Evolutionary conservation across 2,329 filamentous ascomycete species (phyloP), one percentile per base, ranked within the genome.

Genomic region (Apiospora phragmitis): DNA sequence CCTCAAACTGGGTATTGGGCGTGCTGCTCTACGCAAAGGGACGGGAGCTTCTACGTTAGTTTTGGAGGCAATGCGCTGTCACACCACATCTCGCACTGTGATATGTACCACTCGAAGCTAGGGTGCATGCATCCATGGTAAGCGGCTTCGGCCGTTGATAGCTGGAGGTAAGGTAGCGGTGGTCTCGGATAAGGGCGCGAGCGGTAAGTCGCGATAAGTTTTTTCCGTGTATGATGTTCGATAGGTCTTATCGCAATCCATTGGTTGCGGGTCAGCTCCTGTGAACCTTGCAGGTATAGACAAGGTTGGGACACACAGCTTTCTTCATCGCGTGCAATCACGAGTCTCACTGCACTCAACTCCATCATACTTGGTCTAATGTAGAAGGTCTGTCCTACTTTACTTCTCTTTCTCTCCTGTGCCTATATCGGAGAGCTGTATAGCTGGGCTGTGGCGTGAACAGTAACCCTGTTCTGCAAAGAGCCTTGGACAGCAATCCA

Each of bases 301-400:
- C n/a, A 43, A 35, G 45, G 42, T 9, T 35, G 42, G 32, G 6
- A 26, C 29, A 41, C 65, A 59, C 47, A 45, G 29, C 42, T 41
- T 41, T 67, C 38, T 26, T 24, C 24, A 26, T n/a, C 65, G 65
- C 42, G 29, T 21, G 14, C 12, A 41, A 24, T 21, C 8, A 24
- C n/a, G n/a, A 21, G 47, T 45, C 43, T 21, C 55, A 62, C 55
- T 38, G 55, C 55, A 38, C 55, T 24, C 55, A 62, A 62, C 38
- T 38, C 32, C 38, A 62, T 35, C 65, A 67, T 67, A 67, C 38
- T 35, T 49, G 67, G n/a, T 51, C 67, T 68, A 68, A 68, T 68
- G 67, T 68, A 68, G 67, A 68, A 68, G 67, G 67, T 68, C 32
- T 49, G 67, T 45, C 32, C 47, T 24, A 29, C 45, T 51, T 55